phyloP scores from a whole-genome alignment of 2,329 filamentous ascomycete genomes.

The Thelonectria blattea region DNA sequence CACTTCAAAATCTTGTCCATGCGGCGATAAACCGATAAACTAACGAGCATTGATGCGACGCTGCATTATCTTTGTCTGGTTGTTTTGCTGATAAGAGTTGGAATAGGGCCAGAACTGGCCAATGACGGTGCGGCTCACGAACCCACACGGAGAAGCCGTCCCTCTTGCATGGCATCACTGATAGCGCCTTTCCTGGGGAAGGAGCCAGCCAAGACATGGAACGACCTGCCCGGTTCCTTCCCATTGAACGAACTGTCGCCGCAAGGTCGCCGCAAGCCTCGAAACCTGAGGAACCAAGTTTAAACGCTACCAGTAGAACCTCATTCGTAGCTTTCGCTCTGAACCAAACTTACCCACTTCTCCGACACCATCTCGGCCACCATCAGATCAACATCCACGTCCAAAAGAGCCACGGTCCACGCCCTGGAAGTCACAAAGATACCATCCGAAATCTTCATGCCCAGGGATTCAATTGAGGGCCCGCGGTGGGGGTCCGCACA shows the following conservation, averaged over 20 bases:
- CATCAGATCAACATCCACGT: neutral
- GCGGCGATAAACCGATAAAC: constrained; percentile 25
- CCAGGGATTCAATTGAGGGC: neutral
- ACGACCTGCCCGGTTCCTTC: neutral
- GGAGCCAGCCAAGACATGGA: neutral
- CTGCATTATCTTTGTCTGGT: constrained; percentile 30
- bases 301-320: constrained; percentile 10
- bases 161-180: constrained; percentile 28
- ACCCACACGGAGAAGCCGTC: constrained; percentile 34
- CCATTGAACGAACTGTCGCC: neutral
- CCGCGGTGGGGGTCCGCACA: constrained; percentile 14
- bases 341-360: constrained; percentile 4
- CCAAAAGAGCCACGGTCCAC: constrained; percentile 4
- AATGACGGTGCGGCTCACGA: constrained; percentile 24
- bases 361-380: constrained; percentile 1
- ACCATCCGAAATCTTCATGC: constrained; percentile 1
- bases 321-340: neutral
- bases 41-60: constrained; percentile 25
- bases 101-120: constrained; percentile 8
- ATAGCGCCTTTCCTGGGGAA: constrained; percentile 28
- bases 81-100: constrained; percentile 28
- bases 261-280: neutral
- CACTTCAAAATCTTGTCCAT: constrained; percentile 22
- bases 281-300: constrained; percentile 7
- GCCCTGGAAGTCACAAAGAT: neutral